Evolutionary conservation across 2,329 filamentous ascomycete species (phyloP).

Genomic region (Pseudogymnoascus sp.): DNA sequence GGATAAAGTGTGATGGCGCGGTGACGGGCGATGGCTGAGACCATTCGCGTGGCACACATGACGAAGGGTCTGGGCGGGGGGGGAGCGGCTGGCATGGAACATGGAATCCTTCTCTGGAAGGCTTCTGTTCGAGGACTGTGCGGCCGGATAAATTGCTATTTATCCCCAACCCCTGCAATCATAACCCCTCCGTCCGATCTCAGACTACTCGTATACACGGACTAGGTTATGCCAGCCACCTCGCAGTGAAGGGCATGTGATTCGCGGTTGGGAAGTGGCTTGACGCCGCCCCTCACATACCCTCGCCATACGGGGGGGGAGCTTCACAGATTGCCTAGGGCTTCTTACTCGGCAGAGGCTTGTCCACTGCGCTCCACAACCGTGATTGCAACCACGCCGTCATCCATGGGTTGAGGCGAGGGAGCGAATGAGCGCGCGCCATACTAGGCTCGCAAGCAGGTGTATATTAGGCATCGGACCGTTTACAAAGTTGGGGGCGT

Average conservation of each 20-base stretch:
- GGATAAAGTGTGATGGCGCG: background rate
- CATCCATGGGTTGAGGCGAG: background rate
- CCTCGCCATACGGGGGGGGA: background rate
- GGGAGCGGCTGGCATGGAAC: background rate
- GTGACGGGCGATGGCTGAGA: background rate
- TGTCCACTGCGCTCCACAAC: background rate
- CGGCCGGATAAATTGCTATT: background rate
- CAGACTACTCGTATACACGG: background rate
- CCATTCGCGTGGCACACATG: background rate
- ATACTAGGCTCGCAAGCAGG: background rate
- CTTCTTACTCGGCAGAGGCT: slow-evolving; percentile 4
- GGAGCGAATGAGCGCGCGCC: background rate
- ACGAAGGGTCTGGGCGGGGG: background rate
- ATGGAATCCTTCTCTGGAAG: background rate
- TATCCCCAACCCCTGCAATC: background rate
- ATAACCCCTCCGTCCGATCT: background rate
- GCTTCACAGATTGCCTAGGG: background rate
- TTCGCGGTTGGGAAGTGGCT: background rate
- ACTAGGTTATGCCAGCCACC: background rate
- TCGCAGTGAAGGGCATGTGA: background rate
- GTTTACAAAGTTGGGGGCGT: slow-evolving; percentile 2
- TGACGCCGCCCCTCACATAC: background rate
- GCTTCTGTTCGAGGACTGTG: slow-evolving; percentile 7
- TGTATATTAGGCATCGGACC: slow-evolving; percentile 9
- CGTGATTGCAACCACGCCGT: background rate